These are phyloP conservation scores for Apiotrichum brassicae DNA, from an alignment of 1,284 basidiomycete genomes.

Conservation along the genomic window DNA sequence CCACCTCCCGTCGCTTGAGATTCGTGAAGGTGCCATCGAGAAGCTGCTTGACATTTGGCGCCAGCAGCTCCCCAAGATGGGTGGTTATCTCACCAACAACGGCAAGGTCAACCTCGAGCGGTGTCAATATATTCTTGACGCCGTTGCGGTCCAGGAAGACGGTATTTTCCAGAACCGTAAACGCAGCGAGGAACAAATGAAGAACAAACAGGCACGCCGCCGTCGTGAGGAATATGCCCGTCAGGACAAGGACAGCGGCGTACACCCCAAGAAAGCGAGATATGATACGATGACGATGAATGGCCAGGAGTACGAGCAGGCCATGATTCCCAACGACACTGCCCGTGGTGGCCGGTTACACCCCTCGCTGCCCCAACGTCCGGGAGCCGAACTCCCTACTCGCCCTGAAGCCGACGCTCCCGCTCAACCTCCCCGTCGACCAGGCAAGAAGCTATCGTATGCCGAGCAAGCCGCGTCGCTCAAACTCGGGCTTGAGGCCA, in stretches of 20 bases:
- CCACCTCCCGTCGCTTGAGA: slow-evolving; percentile 95
- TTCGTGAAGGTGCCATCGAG: slow-evolving; percentile 98
- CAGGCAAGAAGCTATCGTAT: slow-evolving; percentile 26
- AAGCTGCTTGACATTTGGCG: slow-evolving; percentile 94
- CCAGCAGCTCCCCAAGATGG: slow-evolving; percentile 84
- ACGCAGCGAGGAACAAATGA: slow-evolving; percentile 91
- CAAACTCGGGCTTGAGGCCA: slow-evolving; percentile 49
- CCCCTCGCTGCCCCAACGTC: slow-evolving; percentile 56
- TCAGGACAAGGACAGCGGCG: slow-evolving; percentile 28
- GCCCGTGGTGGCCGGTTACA: slow-evolving; percentile 41
- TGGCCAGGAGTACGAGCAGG: slow-evolving; percentile 44
- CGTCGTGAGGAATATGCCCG: slow-evolving; percentile 64
- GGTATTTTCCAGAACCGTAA: slow-evolving; percentile 89
- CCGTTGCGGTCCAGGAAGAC: slow-evolving; percentile 84
- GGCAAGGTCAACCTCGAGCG: slow-evolving; percentile 79
- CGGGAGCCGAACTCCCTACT: slow-evolving; percentile 57
- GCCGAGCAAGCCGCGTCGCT: slow-evolving; percentile 41
- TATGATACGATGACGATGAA: slow-evolving; percentile 46
- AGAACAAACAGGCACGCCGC: slow-evolving; percentile 78
- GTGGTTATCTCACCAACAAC: slow-evolving; percentile 92
- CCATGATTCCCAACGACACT: slow-evolving; percentile 27
- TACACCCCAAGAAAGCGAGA: not conserved
- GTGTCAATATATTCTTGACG: slow-evolving; percentile 91
- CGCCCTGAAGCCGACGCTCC: slow-evolving; percentile 16
- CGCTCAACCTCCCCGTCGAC: not conserved